Evolutionary conservation across 148 eudicot species (phyloP).

Genomic region (Suaeda aralocaspica): DNA sequence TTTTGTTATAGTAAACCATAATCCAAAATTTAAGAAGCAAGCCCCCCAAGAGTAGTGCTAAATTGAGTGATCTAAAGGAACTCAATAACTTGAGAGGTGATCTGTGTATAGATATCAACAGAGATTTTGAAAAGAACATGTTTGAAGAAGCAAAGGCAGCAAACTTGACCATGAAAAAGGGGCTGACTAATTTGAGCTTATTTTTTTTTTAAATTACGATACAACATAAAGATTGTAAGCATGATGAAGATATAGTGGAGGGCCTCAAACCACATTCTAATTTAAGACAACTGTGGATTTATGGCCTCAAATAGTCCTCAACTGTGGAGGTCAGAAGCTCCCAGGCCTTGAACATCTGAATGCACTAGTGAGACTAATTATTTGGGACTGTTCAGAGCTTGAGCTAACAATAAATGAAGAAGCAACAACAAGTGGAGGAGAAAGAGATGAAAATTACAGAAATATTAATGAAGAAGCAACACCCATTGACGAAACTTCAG

Average conservation of each 20-base stretch:
- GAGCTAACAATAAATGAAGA: neutral
- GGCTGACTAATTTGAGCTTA: neutral
- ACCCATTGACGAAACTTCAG: too few relatives aligned
- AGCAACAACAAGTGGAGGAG: constrained; percentile 33
- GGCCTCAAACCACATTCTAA: constrained; percentile 22
- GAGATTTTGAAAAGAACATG: neutral
- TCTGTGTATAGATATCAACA: constrained; percentile 1
- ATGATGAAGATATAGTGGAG: constrained; percentile 19
- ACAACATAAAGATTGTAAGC: neutral
- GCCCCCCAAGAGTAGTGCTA: neutral
- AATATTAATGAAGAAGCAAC: neutral
- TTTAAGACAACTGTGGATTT: constrained; percentile 9
- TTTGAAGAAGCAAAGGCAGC: constrained; percentile 8
- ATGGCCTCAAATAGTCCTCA: too few relatives aligned
- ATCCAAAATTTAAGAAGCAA: neutral
- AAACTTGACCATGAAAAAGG: neutral
- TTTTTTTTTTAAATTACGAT: neutral
- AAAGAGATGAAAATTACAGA: too few relatives aligned
- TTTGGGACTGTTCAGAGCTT: constrained; percentile 28
- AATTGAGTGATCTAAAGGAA: constrained; percentile 9
- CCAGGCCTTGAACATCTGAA: too few relatives aligned
- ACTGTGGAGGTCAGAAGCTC: constrained; percentile 16
- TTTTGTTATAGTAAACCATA: neutral
- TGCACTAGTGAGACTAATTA: too few relatives aligned
- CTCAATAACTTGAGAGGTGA: constrained; percentile 14